Percentiles rank a stretch among this genome's conserved stretches.
Evolutionary conservation across 129 eudicot genomes (phyloP).

Genomic region (Pittosporum tobira): DNA sequence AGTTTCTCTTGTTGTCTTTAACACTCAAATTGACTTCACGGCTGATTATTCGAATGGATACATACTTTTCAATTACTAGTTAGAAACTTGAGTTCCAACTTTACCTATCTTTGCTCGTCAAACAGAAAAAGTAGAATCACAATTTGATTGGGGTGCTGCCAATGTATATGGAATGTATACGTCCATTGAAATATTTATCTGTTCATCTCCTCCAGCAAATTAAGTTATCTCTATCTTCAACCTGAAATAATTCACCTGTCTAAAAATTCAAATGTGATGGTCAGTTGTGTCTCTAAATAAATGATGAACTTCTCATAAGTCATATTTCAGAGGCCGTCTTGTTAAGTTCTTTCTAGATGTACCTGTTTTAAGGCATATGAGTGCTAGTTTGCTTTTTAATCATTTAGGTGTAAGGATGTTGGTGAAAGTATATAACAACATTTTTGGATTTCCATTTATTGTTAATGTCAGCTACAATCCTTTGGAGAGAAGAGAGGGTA

Average conservation of each 20-base stretch:
- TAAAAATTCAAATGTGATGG: no score
- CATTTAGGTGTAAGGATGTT: neutral
- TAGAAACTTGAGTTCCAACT: neutral
- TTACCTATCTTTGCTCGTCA: neutral
- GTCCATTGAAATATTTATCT: neutral
- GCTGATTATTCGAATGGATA: no score
- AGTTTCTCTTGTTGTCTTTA: no score
- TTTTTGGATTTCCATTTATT: slow-evolving; percentile 9
- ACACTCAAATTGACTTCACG: neutral
- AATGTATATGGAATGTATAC: neutral
- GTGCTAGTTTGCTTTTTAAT: neutral
- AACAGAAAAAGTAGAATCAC: neutral
- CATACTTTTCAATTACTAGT: neutral
- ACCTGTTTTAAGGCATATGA: neutral
- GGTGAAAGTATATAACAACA: neutral
- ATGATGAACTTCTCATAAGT: neutral
- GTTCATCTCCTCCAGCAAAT: neutral
- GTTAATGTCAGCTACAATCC: slow-evolving; percentile 58
- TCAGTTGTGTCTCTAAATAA: no score
- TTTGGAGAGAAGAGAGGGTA: slow-evolving; percentile 71
- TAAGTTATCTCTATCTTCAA: neutral
- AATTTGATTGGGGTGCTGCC: neutral
- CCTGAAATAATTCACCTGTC: neutral
- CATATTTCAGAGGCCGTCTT: neutral
- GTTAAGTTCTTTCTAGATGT: neutral